A percentile compares a stretch with the other conserved stretches of the same genome.
Conservation (phyloP, 2,329 filamentous ascomycete genomes). For the Nemania sp. region DNA sequence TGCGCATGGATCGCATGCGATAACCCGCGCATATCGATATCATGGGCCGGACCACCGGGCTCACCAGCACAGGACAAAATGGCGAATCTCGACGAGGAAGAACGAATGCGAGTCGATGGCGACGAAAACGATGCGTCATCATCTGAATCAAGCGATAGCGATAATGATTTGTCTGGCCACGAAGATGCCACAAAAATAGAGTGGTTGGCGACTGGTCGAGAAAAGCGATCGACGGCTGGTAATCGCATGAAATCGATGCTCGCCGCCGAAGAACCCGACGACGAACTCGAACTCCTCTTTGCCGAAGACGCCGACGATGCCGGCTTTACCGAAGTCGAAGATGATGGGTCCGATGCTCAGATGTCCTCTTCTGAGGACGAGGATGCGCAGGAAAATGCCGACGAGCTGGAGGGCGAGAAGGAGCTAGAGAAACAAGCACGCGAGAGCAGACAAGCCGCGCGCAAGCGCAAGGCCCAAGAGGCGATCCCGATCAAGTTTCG, state of each 20-base stretch:
- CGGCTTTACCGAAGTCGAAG: conserved; percentile 70
- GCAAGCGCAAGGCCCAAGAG: conserved; percentile 82
- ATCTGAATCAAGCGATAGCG: conserved; percentile 41
- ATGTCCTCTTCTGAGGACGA: conserved; percentile 85
- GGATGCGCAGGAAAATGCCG: conserved; percentile 68
- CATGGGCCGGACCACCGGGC: neutral
- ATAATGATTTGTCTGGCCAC: conserved; percentile 41
- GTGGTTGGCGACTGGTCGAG: conserved; percentile 73
- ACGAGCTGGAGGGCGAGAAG: conserved; percentile 84
- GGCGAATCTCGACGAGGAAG: conserved; percentile 46
- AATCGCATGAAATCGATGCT: conserved; percentile 81
- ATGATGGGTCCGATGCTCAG: conserved; percentile 72
- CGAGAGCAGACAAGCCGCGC: conserved; percentile 64
- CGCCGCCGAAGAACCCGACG: conserved; percentile 71
- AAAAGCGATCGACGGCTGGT: conserved; percentile 79
- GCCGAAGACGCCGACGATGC: conserved; percentile 71
- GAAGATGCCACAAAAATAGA: conserved; percentile 51
- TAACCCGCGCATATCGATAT: conserved; percentile 1
- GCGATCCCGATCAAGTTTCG: conserved; percentile 70
- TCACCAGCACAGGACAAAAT: conserved; percentile 34
- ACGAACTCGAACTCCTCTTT: conserved; percentile 74
- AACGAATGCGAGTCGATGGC: conserved; percentile 42
- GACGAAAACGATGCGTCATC: conserved; percentile 40
- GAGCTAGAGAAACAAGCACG: conserved; percentile 79
- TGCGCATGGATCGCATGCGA: neutral